phyloP scores from a whole-genome alignment of 495 filamentous ascomycete species.

The Letharia lupina region DNA sequence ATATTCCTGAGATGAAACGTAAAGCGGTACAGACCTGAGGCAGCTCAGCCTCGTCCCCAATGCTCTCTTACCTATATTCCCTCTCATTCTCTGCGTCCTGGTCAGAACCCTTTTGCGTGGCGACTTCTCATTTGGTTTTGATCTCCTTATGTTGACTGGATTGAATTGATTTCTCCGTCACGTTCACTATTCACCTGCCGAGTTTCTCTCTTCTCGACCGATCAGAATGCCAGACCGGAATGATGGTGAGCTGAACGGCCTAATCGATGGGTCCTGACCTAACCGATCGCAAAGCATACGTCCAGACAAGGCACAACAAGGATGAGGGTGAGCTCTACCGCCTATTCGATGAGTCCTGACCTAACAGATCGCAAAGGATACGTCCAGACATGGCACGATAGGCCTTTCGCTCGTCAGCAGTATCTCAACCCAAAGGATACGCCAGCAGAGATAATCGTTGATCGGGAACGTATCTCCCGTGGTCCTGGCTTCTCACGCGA shows the following conservation, averaged over 20 bases:
- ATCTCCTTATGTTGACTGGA: background rate
- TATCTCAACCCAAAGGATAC: background rate
- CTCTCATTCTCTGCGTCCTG: background rate
- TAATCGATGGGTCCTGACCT: background rate
- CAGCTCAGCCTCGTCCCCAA: background rate
- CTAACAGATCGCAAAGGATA: background rate
- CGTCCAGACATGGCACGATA: background rate
- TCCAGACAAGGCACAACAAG: background rate
- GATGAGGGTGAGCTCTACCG: background rate
- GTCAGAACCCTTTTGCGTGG: background rate
- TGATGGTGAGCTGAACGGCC: background rate
- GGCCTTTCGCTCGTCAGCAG: no score
- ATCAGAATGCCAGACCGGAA: background rate
- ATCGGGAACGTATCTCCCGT: background rate
- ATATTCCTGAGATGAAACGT: conserved; percentile 4
- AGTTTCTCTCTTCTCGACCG: background rate
- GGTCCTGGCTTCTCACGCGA: background rate
- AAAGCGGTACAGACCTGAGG: background rate
- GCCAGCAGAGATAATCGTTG: background rate
- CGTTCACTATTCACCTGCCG: background rate
- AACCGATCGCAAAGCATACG: background rate
- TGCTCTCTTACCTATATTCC: background rate
- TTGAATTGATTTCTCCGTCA: background rate
- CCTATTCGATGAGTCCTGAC: background rate
- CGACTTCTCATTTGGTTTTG: background rate